Evolutionary conservation across 2,329 filamentous ascomycete genomes (phyloP).

Genomic region (Trichoderma oligosporum): DNA sequence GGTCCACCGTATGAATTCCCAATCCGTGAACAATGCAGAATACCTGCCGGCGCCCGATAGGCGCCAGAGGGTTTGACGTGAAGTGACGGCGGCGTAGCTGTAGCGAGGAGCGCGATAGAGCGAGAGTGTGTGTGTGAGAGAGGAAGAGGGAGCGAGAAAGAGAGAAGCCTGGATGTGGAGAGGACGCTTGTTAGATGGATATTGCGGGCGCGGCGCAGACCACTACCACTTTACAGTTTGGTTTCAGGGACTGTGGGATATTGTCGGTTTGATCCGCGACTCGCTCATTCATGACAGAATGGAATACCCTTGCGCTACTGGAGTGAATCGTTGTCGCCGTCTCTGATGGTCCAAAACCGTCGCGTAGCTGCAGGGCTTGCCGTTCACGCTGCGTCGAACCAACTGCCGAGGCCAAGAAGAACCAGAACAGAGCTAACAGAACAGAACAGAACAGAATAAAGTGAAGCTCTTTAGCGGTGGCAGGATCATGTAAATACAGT

Average conservation of each 20-base stretch:
- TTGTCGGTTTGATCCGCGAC: neutral
- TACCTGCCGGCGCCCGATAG: conserved; percentile 2
- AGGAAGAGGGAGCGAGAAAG: neutral
- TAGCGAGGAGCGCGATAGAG: neutral
- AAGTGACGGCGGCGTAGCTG: neutral
- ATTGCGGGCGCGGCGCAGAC: neutral
- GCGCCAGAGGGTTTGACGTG: neutral
- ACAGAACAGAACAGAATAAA: no score
- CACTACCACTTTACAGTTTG: neutral
- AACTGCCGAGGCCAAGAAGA: neutral
- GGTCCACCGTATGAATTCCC: neutral
- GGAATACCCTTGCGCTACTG: neutral
- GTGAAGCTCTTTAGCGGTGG: no score
- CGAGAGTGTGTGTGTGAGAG: neutral
- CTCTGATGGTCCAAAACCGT: neutral
- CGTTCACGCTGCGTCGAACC: neutral
- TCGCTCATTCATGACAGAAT: neutral
- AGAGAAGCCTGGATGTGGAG: neutral
- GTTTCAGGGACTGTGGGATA: neutral
- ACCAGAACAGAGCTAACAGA: neutral
- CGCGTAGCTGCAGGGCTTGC: conserved; percentile 1
- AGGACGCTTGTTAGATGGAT: neutral
- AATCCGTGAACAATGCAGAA: neutral
- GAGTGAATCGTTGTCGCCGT: neutral
- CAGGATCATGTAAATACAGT: no score